A percentile compares a stretch with the other conserved stretches of the same genome.
Conservation (phyloP, 73 alveolate species). For the Effrenium voratum region DNA sequence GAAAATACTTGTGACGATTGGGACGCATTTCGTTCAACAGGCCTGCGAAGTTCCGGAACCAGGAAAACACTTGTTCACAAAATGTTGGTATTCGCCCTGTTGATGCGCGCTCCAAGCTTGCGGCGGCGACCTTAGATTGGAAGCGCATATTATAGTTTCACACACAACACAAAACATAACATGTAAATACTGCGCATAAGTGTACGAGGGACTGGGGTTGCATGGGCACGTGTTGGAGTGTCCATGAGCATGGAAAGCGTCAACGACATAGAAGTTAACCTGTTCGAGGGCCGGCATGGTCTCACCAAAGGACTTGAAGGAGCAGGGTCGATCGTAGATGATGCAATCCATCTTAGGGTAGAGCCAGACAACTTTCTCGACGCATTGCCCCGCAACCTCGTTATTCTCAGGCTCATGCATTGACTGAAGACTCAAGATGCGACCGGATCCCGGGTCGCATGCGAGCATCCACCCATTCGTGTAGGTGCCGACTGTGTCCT, state of each 20-base stretch:
- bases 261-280: neutral
- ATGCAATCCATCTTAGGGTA: slow-evolving; percentile 14
- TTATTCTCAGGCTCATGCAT: slow-evolving; percentile 24
- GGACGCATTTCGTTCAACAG: neutral
- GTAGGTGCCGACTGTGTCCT: neutral
- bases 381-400: neutral
- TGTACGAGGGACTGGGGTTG: neutral
- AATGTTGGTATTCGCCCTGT: neutral
- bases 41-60: neutral
- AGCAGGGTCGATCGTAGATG: slow-evolving; percentile 40
- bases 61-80: slow-evolving; percentile 47
- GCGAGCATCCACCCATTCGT: neutral
- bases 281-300: neutral
- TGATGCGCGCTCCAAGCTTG: neutral
- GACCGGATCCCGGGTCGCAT: neutral
- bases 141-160: neutral
- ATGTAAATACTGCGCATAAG: neutral
- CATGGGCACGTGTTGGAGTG: neutral
- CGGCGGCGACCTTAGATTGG: neutral
- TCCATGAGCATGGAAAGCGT: slow-evolving; percentile 17
- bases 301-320: neutral
- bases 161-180: neutral
- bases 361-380: neutral
- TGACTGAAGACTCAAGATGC: neutral
- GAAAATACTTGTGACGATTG: slow-evolving; percentile 3